A percentile compares a stretch with the other conserved stretches of the same genome.
These are phyloP conservation scores for Gnomoniopsis smithogilvyi DNA, from an alignment of 2,329 filamentous ascomycete species.

Conservation along the genomic window DNA sequence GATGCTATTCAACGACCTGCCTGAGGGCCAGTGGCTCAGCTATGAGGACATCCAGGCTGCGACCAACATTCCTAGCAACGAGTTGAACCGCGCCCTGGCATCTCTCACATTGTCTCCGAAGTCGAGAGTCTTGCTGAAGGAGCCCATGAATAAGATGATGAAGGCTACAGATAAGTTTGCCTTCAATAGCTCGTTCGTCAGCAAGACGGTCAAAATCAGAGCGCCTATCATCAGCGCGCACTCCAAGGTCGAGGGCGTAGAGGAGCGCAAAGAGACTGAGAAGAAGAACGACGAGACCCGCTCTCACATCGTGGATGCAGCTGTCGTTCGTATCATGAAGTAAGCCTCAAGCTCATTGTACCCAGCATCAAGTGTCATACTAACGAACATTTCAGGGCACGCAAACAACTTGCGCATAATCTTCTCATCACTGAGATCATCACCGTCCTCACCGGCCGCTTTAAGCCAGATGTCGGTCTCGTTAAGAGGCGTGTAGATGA, in stretches of 20 bases:
- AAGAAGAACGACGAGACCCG: conserved; percentile 72
- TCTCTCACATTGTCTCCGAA: conserved; percentile 82
- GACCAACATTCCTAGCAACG: conserved; percentile 73
- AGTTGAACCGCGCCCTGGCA: conserved; percentile 75
- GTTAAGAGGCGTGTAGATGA: conserved; percentile 81
- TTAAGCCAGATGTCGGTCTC: conserved; percentile 72
- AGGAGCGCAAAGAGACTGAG: conserved; percentile 68
- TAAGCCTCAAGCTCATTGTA: conserved; percentile 40
- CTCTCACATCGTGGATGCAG: conserved; percentile 70
- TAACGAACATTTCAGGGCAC: conserved; percentile 53
- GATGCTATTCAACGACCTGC: conserved; percentile 81
- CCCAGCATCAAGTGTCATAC: conserved; percentile 12
- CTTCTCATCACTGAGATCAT: conserved; percentile 71
- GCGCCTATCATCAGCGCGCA: conserved; percentile 77
- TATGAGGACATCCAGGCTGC: conserved; percentile 78
- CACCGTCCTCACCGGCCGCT: conserved; percentile 63
- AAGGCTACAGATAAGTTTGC: conserved; percentile 74
- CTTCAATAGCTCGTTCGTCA: conserved; percentile 79
- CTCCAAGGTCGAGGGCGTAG: conserved; percentile 78
- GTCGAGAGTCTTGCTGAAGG: conserved; percentile 75
- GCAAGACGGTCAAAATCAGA: conserved; percentile 83
- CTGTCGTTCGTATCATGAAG: conserved; percentile 84
- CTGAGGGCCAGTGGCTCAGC: conserved; percentile 45
- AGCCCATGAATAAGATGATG: conserved; percentile 74
- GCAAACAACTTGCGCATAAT: conserved; percentile 68